Conservation (phyloP, 2,329 filamentous ascomycete genomes). For the Xylaria multiplex region DNA sequence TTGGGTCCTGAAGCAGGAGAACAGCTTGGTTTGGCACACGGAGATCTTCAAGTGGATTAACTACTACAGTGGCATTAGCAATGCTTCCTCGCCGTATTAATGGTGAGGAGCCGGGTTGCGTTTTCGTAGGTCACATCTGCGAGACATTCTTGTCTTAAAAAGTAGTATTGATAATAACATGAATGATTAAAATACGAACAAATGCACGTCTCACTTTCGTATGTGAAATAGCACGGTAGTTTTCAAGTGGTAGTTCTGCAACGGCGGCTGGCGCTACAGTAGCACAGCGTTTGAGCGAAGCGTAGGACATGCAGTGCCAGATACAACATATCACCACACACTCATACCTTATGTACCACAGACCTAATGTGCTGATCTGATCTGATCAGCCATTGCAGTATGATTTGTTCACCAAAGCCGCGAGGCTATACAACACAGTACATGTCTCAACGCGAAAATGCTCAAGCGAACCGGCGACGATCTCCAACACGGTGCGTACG, state of each 20-base stretch:
- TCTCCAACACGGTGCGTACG: conserved; percentile 12
- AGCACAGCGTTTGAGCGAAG: background rate
- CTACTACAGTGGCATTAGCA: conserved; percentile 55
- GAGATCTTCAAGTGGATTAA: conserved; percentile 76
- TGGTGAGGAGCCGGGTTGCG: background rate
- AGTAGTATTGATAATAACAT: conserved; percentile 18
- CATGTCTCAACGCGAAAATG: conserved; percentile 17
- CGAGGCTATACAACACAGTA: conserved; percentile 16
- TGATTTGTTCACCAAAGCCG: background rate
- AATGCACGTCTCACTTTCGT: background rate
- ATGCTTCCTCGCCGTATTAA: conserved; percentile 46
- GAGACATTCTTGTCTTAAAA: conserved; percentile 11
- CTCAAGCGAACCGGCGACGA: conserved; percentile 17
- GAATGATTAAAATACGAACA: conserved; percentile 23
- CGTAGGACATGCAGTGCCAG: background rate
- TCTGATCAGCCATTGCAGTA: background rate
- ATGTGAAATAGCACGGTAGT: conserved; percentile 19
- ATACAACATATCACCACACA: conserved; percentile 2
- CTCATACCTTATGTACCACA: background rate
- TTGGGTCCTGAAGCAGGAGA: conserved; percentile 76
- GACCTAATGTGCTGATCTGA: background rate
- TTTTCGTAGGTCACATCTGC: conserved; percentile 7
- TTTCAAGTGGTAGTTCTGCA: background rate
- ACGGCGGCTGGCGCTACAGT: background rate
- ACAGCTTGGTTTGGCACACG: conserved; percentile 74